These are phyloP conservation scores for Fagopyrum esculentum DNA, from an alignment of 148 eudicot species.

Conservation along the genomic window DNA sequence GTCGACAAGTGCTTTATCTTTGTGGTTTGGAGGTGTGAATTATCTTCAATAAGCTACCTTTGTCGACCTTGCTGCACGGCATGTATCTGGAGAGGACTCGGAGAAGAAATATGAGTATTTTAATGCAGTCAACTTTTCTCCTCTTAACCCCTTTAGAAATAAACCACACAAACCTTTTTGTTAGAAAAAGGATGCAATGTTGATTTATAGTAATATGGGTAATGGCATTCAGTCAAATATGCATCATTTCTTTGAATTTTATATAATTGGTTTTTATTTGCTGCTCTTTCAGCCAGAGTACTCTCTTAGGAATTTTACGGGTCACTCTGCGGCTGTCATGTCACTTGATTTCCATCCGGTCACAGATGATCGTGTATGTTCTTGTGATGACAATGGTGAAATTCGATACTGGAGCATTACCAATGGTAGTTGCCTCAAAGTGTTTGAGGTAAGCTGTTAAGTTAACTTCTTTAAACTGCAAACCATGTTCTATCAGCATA, in stretches of 20 bases:
- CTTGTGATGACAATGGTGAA: conserved; percentile 23
- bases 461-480: background rate
- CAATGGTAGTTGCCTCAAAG: conserved; percentile 19
- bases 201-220: background rate
- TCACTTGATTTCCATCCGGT: conserved; percentile 27
- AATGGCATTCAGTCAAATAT: background rate
- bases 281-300: conserved; percentile 21
- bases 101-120: background rate
- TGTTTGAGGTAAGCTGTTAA: conserved; percentile 17
- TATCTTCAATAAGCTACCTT: background rate
- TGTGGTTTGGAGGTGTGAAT: background rate
- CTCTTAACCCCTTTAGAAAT: too few species aligned
- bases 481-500: background rate
- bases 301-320: conserved; percentile 21
- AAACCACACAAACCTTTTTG: too few species aligned
- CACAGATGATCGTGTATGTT: conserved; percentile 24
- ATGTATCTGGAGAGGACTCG: background rate
- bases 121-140: background rate
- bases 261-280: background rate
- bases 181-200: too few species aligned
- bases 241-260: too few species aligned
- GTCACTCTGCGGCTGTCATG: conserved; percentile 18
- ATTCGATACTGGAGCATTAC: conserved; percentile 25
- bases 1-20: background rate
- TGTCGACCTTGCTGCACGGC: background rate